Percentiles rank a stretch among this genome's conserved stretches.
These are phyloP conservation scores for Ramularia collo-cygni DNA, from an alignment of 2,329 filamentous ascomycete genomes.

Conservation along the genomic window DNA sequence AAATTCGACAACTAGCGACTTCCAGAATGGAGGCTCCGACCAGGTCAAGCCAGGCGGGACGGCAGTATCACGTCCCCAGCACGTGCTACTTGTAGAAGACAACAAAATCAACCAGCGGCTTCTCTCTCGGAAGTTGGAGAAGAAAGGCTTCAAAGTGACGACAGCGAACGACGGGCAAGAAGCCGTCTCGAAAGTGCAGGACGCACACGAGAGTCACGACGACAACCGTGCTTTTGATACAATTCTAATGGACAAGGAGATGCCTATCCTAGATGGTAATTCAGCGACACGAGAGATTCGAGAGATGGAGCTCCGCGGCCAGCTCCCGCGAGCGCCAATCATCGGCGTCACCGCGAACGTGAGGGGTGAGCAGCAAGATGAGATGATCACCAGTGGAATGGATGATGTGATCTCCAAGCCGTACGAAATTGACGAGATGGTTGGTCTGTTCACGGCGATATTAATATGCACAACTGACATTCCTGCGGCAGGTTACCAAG, in stretches of 20 bases:
- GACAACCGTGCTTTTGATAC: constrained; percentile 22
- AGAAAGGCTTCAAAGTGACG: constrained; percentile 25
- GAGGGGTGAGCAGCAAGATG: constrained; percentile 26
- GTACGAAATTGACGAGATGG: constrained; percentile 29
- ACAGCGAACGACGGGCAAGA: constrained; percentile 29
- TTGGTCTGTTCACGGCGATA: constrained; percentile 10
- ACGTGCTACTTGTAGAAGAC: constrained; percentile 25
- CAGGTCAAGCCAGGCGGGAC: too few species aligned
- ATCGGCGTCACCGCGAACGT: constrained; percentile 32
- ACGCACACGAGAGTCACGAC: constrained; percentile 11
- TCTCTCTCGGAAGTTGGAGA: constrained; percentile 23
- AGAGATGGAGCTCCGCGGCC: constrained; percentile 17
- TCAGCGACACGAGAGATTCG: constrained; percentile 24
- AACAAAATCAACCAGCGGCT: constrained; percentile 30
- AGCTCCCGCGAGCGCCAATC: constrained; percentile 22
- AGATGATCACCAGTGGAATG: constrained; percentile 29
- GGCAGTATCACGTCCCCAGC: not conserved
- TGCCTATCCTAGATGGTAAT: constrained; percentile 31
- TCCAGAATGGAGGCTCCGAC: too few species aligned
- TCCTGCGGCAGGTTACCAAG: not conserved
- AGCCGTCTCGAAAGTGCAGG: constrained; percentile 24
- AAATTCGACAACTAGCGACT: too few species aligned
- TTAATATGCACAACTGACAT: not conserved
- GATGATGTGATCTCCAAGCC: constrained; percentile 29
- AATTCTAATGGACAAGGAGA: constrained; percentile 29